These are phyloP conservation scores for Pythium scleroteichum DNA, from an alignment of 352 stramenopile genomes.

Conservation along the genomic window DNA sequence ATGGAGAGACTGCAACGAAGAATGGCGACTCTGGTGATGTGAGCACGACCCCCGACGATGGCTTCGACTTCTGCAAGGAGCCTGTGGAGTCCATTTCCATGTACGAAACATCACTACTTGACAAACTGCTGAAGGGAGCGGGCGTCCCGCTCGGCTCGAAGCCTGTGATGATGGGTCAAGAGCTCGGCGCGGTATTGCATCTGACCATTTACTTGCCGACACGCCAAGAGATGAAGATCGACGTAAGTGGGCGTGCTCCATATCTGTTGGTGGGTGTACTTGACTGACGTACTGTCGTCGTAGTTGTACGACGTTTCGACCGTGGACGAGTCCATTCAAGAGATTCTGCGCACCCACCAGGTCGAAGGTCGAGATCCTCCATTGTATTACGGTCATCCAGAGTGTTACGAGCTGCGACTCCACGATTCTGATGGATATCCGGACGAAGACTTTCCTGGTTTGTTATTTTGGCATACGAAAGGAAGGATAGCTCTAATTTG, in stretches of 20 bases:
- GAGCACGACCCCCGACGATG: constrained; percentile 26
- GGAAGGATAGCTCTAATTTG: neutral
- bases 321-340: constrained; percentile 86
- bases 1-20: constrained; percentile 7
- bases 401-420: constrained; percentile 86
- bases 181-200: constrained; percentile 64
- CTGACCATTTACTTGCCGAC: constrained; percentile 87
- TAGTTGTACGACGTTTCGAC: constrained; percentile 87
- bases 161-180: constrained; percentile 58
- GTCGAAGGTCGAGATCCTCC: constrained; percentile 56
- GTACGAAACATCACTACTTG: constrained; percentile 72
- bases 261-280: constrained; percentile 8
- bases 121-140: constrained; percentile 74
- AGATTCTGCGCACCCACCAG: constrained; percentile 75
- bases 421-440: constrained; percentile 84
- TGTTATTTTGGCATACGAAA: neutral
- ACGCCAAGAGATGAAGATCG: constrained; percentile 85
- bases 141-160: constrained; percentile 48
- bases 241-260: constrained; percentile 47
- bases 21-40: constrained; percentile 7
- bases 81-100: constrained; percentile 59
- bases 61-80: constrained; percentile 74
- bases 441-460: constrained; percentile 85
- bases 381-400: constrained; percentile 84
- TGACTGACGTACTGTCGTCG: neutral